phyloP scores from a whole-genome alignment of 1,284 basidiomycete genomes.

The Ganoderma lucidum region DNA sequence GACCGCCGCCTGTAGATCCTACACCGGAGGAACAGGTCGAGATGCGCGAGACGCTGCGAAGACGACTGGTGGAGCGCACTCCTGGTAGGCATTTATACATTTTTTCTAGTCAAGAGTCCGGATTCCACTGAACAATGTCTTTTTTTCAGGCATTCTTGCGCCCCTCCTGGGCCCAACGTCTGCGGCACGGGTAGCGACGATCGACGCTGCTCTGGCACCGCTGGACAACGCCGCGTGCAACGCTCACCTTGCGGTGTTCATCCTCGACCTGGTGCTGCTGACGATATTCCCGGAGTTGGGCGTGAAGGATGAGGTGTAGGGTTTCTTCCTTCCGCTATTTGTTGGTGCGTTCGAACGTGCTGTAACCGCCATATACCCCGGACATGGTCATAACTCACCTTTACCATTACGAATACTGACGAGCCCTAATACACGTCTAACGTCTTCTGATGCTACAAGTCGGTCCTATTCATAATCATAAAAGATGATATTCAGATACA shows the following conservation, averaged over 20 bases:
- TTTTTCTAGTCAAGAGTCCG: neutral
- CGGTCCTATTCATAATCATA: neutral
- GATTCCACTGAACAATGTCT: slow-evolving; percentile 6
- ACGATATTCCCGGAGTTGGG: slow-evolving; percentile 74
- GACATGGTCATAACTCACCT: slow-evolving; percentile 3
- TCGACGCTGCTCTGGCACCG: slow-evolving; percentile 62
- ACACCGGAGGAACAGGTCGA: slow-evolving; percentile 71
- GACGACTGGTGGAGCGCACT: slow-evolving; percentile 53
- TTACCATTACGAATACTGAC: slow-evolving; percentile 16
- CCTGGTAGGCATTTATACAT: slow-evolving; percentile 48
- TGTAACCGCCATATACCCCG: slow-evolving; percentile 10
- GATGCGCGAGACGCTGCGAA: slow-evolving; percentile 60
- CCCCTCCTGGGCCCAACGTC: slow-evolving; percentile 59
- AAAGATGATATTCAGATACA: slow-evolving; percentile 19
- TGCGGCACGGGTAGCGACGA: slow-evolving; percentile 46
- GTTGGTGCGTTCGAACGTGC: neutral
- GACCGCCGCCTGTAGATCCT: slow-evolving; percentile 69
- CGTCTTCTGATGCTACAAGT: neutral
- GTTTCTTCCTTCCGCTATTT: neutral
- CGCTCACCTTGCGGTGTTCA: slow-evolving; percentile 66
- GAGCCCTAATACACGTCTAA: slow-evolving; percentile 8
- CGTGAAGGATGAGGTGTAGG: slow-evolving; percentile 32
- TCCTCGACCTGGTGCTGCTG: slow-evolving; percentile 69
- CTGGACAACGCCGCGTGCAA: slow-evolving; percentile 69
- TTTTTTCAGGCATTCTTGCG: slow-evolving; percentile 41